These are phyloP conservation scores for Kurtzmaniella quercitrusa DNA, from an alignment of 1,139 yeast species.

Conservation along the genomic window DNA sequence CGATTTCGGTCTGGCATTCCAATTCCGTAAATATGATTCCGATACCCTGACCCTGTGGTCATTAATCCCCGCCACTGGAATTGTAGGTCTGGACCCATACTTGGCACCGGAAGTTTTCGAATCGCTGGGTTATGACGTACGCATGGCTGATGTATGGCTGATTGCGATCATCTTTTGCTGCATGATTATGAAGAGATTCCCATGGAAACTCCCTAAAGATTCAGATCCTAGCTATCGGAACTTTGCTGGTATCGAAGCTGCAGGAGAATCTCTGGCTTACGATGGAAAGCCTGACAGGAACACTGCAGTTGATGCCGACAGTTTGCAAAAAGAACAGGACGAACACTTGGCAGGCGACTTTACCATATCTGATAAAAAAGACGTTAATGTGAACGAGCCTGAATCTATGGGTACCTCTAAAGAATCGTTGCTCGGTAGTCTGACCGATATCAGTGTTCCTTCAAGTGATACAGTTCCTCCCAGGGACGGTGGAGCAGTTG, in stretches of 20 bases:
- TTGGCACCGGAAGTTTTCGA: slow-evolving; percentile 72
- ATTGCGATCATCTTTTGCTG: slow-evolving; percentile 74
- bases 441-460: background rate
- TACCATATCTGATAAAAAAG: slow-evolving; percentile 1
- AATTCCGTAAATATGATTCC: slow-evolving; percentile 39
- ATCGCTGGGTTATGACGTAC: slow-evolving; percentile 56
- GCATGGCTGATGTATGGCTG: slow-evolving; percentile 76
- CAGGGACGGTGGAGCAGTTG: background rate
- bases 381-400: background rate
- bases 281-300: slow-evolving; percentile 1
- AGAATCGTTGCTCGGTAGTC: background rate
- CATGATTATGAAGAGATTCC: slow-evolving; percentile 67
- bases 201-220: slow-evolving; percentile 71
- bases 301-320: background rate
- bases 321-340: background rate
- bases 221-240: slow-evolving; percentile 52
- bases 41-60: slow-evolving; percentile 22
- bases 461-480: background rate
- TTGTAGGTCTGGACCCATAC: slow-evolving; percentile 80
- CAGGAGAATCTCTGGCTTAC: slow-evolving; percentile 3
- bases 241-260: slow-evolving; percentile 22
- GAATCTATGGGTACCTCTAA: background rate
- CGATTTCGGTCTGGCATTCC: slow-evolving; percentile 76
- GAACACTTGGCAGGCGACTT: background rate
- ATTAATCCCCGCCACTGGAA: slow-evolving; percentile 51